Conservation (phyloP, 139 green algal species). For the Protoeuglena noctilucae region DNA sequence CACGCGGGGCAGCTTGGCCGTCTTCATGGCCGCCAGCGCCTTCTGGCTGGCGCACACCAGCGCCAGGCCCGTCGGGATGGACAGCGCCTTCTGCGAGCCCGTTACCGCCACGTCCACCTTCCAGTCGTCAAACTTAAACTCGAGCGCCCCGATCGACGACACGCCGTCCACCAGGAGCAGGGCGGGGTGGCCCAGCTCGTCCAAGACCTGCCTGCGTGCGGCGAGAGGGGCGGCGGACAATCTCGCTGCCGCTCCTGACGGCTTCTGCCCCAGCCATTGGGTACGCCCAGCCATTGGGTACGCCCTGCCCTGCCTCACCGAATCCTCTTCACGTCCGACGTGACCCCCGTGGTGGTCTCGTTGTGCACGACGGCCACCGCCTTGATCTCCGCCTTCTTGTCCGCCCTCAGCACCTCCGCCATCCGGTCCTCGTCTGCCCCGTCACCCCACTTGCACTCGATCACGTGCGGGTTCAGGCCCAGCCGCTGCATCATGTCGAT, state of each 20-base stretch:
- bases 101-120: constrained; percentile 90
- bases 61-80: constrained; percentile 79
- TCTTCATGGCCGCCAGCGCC: constrained; percentile 54
- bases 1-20: constrained; percentile 39
- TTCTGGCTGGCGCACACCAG: constrained; percentile 58
- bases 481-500: constrained; percentile 95
- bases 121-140: constrained; percentile 90
- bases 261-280: no score
- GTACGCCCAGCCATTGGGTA: no score
- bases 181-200: constrained; percentile 55
- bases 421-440: constrained; percentile 62
- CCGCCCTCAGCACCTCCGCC: constrained; percentile 46
- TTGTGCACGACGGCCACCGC: constrained; percentile 92
- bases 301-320: background rate
- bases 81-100: constrained; percentile 90
- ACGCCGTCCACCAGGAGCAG: constrained; percentile 87
- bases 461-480: constrained; percentile 72
- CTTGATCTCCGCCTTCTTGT: constrained; percentile 79
- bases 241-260: no score
- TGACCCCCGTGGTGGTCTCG: constrained; percentile 79
- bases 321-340: constrained; percentile 1
- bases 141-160: constrained; percentile 77
- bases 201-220: constrained; percentile 35
- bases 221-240: background rate
- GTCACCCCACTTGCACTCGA: constrained; percentile 80